These are phyloP conservation scores for Sugiyamaella floridensis DNA, from an alignment of 805 yeast genomes.

Conservation along the genomic window DNA sequence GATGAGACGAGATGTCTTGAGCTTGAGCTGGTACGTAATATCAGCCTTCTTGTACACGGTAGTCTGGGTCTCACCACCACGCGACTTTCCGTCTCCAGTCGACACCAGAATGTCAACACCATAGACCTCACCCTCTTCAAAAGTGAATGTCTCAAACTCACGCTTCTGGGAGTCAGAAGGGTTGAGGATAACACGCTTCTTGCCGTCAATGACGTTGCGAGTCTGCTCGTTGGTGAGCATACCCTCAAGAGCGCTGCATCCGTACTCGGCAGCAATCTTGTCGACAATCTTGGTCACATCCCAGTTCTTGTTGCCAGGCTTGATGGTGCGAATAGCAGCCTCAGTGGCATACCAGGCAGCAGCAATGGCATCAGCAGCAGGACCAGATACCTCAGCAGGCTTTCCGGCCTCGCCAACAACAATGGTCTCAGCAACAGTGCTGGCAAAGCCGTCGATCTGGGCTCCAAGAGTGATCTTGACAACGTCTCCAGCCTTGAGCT, in stretches of 20 bases:
- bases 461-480: slow-evolving; percentile 69
- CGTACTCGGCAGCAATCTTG: slow-evolving; percentile 54
- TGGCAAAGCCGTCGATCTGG: slow-evolving; percentile 70
- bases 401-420: slow-evolving; percentile 46
- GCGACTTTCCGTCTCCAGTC: slow-evolving; percentile 63
- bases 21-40: slow-evolving; percentile 57
- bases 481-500: slow-evolving; percentile 59
- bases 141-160: slow-evolving; percentile 56
- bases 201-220: slow-evolving; percentile 61
- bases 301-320: slow-evolving; percentile 64
- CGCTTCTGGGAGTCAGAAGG: slow-evolving; percentile 61
- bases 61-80: slow-evolving; percentile 52
- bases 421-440: slow-evolving; percentile 61
- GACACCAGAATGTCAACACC: slow-evolving; percentile 68
- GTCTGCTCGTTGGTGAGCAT: slow-evolving; percentile 70
- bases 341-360: slow-evolving; percentile 75
- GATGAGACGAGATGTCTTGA: slow-evolving; percentile 61
- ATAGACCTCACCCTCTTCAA: slow-evolving; percentile 70
- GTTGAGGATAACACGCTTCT: slow-evolving; percentile 68
- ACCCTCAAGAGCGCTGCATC: slow-evolving; percentile 59
- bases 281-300: slow-evolving; percentile 65
- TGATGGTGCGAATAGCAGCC: slow-evolving; percentile 65
- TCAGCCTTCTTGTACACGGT: slow-evolving; percentile 69
- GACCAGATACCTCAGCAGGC: slow-evolving; percentile 38
- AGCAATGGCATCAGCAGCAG: slow-evolving; percentile 57